Conservation (phyloP, 441 rosid genomes). For the Cnidoscolus chayamansa region DNA sequence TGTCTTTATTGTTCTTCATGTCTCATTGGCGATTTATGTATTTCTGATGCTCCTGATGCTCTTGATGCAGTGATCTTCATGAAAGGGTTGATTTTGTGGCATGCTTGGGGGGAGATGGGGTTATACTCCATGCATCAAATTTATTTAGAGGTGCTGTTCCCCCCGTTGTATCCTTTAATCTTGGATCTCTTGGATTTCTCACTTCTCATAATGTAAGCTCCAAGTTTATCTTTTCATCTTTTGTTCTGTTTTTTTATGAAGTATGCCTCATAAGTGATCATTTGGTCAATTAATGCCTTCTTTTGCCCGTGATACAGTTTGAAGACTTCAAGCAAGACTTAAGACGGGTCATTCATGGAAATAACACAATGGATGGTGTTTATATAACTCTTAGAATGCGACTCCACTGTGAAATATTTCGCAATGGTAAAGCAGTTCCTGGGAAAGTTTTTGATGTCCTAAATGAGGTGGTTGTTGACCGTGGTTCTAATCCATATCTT, state of each 20-base stretch:
- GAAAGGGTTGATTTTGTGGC: slow-evolving; percentile 97
- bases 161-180: slow-evolving; percentile 93
- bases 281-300: slow-evolving; percentile 22
- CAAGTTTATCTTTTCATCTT: slow-evolving; percentile 11
- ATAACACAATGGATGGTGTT: slow-evolving; percentile 77
- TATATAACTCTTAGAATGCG: slow-evolving; percentile 98
- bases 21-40: slow-evolving; percentile 17
- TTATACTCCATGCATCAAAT: slow-evolving; percentile 91
- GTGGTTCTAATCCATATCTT: slow-evolving; percentile 98
- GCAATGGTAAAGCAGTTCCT: slow-evolving; percentile 81
- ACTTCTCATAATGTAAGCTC: slow-evolving; percentile 82
- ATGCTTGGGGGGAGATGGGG: slow-evolving; percentile 98
- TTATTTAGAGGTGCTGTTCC: slow-evolving; percentile 90
- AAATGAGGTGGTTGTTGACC: slow-evolving; percentile 88
- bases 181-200: slow-evolving; percentile 97
- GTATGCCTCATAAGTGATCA: not conserved
- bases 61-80: slow-evolving; percentile 74
- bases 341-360: slow-evolving; percentile 81
- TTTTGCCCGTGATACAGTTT: slow-evolving; percentile 45
- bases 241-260: slow-evolving; percentile 19
- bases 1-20: slow-evolving; percentile 13
- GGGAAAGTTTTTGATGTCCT: slow-evolving; percentile 92
- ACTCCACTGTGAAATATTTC: slow-evolving; percentile 80
- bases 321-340: slow-evolving; percentile 79
- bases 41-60: slow-evolving; percentile 21